Evolutionary conservation across 495 filamentous ascomycete genomes (phyloP).

Genomic region (Talaromyces adpressus): DNA sequence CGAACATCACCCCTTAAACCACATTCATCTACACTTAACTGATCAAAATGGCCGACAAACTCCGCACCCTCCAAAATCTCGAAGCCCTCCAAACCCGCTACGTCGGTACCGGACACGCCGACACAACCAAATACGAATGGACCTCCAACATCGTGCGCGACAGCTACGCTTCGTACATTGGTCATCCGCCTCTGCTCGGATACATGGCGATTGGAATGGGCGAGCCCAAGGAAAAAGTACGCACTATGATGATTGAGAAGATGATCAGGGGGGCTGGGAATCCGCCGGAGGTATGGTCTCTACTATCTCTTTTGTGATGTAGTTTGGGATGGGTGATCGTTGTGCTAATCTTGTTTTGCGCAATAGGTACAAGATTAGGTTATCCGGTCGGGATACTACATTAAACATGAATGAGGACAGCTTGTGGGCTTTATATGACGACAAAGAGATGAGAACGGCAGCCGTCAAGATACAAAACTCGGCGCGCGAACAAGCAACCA

Average conservation of each 20-base stretch:
- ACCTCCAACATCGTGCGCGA: slow-evolving; percentile 84
- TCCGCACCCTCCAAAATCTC: slow-evolving; percentile 93
- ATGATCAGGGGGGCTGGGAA: slow-evolving; percentile 90
- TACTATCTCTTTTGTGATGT: not conserved
- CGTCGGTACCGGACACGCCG: slow-evolving; percentile 94
- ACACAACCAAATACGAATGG: slow-evolving; percentile 97
- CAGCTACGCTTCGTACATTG: slow-evolving; percentile 74
- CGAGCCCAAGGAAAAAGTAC: slow-evolving; percentile 70
- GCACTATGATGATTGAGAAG: slow-evolving; percentile 74
- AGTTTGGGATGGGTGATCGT: not conserved
- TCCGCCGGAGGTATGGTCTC: slow-evolving; percentile 52
- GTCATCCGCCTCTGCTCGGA: slow-evolving; percentile 80
- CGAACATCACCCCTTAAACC: not conserved
- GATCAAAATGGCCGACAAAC: slow-evolving; percentile 77
- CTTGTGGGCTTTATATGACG: not conserved
- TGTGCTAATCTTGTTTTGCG: not conserved
- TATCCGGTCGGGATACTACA: not conserved
- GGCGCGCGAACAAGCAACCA: not conserved
- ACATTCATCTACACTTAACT: not conserved
- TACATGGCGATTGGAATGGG: slow-evolving; percentile 89
- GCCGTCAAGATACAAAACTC: not conserved
- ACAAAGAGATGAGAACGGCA: not conserved
- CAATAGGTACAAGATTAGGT: not conserved
- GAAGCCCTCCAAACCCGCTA: slow-evolving; percentile 91
- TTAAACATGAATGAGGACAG: not conserved